phyloP scores from a whole-genome alignment of 805 yeast species.

The Starmerella sp. region DNA sequence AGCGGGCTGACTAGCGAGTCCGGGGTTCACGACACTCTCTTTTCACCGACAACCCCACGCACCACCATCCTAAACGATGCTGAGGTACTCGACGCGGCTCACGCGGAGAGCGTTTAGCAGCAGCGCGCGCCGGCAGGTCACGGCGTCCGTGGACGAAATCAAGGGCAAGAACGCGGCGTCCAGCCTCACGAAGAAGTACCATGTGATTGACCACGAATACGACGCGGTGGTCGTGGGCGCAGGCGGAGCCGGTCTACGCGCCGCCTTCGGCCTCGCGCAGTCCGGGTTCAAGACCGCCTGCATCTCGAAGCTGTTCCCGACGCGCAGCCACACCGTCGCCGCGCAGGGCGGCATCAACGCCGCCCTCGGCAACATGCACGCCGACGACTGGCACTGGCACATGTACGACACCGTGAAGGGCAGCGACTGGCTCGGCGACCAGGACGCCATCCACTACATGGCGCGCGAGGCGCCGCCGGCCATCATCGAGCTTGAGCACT shows the following conservation, averaged over 20 bases:
- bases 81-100: constrained; percentile 3
- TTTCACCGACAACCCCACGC: neutral
- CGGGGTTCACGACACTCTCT: neutral
- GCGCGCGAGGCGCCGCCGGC: constrained; percentile 95
- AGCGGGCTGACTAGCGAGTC: constrained; percentile 1
- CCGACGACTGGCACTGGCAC: constrained; percentile 99
- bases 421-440: constrained; percentile 99
- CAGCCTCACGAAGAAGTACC: constrained; percentile 59
- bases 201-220: constrained; percentile 92
- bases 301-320: constrained; percentile 91
- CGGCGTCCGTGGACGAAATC: constrained; percentile 30
- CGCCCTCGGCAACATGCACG: constrained; percentile 96
- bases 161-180: constrained; percentile 40
- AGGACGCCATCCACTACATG: constrained; percentile 98
- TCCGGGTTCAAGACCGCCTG: constrained; percentile 98
- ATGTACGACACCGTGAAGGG: constrained; percentile 99
- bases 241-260: constrained; percentile 98
- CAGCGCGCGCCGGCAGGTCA: constrained; percentile 13
- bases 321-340: constrained; percentile 97
- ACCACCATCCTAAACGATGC: neutral
- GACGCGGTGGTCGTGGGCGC: constrained; percentile 98
- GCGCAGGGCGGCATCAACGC: constrained; percentile 99
- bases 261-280: constrained; percentile 94
- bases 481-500: constrained; percentile 92
- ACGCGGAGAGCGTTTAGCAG: constrained; percentile 17